A percentile compares a stretch with the other conserved stretches of the same genome.
phyloP scores from a whole-genome alignment of 1,284 basidiomycete species.

The Cryptococcus sp. region DNA sequence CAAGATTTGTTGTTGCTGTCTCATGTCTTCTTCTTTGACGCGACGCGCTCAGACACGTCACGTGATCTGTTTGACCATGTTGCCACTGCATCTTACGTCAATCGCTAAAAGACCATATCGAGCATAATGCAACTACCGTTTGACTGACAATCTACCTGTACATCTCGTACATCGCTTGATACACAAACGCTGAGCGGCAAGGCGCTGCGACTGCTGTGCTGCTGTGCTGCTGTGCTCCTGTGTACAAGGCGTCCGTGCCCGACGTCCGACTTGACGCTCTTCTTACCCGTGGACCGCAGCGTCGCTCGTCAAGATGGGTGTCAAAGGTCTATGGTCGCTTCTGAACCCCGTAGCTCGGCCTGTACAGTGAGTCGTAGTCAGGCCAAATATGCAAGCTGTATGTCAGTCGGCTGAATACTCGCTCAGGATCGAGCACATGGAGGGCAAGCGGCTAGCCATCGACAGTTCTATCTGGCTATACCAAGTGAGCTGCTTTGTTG shows the following conservation, averaged over 20 bases:
- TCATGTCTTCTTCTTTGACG: background rate
- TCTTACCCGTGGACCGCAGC: background rate
- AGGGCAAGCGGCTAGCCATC: constrained; percentile 88
- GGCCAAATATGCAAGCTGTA: constrained; percentile 3
- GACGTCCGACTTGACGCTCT: background rate
- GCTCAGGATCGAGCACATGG: constrained; percentile 80
- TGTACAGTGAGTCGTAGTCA: constrained; percentile 64
- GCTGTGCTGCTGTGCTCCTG: background rate
- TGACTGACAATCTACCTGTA: too few relatives aligned
- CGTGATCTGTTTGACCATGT: background rate
- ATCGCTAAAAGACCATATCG: too few relatives aligned
- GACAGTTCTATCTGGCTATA: constrained; percentile 99
- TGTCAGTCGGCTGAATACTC: background rate
- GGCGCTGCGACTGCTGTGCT: background rate
- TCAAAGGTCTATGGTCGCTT: constrained; percentile 92
- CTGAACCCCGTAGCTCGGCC: constrained; percentile 84
- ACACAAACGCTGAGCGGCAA: background rate
- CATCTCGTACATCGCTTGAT: too few relatives aligned
- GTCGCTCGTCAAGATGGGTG: constrained; percentile 67
- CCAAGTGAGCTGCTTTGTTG: constrained; percentile 37
- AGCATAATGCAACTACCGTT: too few relatives aligned
- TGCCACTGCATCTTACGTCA: background rate
- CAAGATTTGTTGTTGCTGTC: too few relatives aligned
- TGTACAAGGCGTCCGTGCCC: background rate
- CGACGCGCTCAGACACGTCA: background rate